Evolutionary conservation across 768 basidiomycete species (phyloP).

Genomic region (Leccinellum rugosiceps): DNA sequence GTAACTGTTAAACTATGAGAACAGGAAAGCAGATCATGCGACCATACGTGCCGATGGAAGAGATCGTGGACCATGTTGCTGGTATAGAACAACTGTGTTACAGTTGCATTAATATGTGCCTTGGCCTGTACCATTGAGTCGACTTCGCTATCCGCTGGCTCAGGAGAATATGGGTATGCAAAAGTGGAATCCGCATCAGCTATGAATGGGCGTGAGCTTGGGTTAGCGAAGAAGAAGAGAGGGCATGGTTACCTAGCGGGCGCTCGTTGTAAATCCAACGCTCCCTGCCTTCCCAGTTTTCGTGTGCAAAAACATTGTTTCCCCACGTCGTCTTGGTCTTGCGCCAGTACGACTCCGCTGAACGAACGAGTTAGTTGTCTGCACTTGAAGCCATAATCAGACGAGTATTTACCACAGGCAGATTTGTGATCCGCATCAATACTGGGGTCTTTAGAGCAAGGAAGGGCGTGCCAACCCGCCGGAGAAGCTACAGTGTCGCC

Average conservation of each 20-base stretch:
- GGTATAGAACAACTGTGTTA: slow-evolving; percentile 90
- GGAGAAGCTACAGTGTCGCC: slow-evolving; percentile 81
- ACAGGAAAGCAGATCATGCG: not conserved
- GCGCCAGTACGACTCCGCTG: slow-evolving; percentile 39
- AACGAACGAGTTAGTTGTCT: slow-evolving; percentile 9
- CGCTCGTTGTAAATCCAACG: slow-evolving; percentile 71
- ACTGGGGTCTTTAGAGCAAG: slow-evolving; percentile 63
- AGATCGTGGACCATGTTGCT: slow-evolving; percentile 78
- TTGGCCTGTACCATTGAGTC: slow-evolving; percentile 71
- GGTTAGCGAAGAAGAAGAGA: not conserved
- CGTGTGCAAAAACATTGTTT: slow-evolving; percentile 92
- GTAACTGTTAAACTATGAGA: slow-evolving; percentile 46
- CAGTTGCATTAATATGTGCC: slow-evolving; percentile 81
- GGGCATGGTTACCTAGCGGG: slow-evolving; percentile 46
- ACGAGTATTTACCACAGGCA: slow-evolving; percentile 7
- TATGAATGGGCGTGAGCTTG: slow-evolving; percentile 1
- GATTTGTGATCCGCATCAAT: slow-evolving; percentile 9
- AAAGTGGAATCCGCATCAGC: slow-evolving; percentile 38
- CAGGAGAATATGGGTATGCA: slow-evolving; percentile 73
- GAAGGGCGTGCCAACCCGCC: slow-evolving; percentile 88
- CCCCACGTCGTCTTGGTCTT: slow-evolving; percentile 84
- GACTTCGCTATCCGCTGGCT: slow-evolving; percentile 42
- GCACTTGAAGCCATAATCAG: no score
- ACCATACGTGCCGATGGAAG: slow-evolving; percentile 56
- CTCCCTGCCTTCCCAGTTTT: slow-evolving; percentile 83